These are phyloP conservation scores for Chaetomiaceae sp. DNA, from an alignment of 2,329 filamentous ascomycete species.

Conservation along the genomic window DNA sequence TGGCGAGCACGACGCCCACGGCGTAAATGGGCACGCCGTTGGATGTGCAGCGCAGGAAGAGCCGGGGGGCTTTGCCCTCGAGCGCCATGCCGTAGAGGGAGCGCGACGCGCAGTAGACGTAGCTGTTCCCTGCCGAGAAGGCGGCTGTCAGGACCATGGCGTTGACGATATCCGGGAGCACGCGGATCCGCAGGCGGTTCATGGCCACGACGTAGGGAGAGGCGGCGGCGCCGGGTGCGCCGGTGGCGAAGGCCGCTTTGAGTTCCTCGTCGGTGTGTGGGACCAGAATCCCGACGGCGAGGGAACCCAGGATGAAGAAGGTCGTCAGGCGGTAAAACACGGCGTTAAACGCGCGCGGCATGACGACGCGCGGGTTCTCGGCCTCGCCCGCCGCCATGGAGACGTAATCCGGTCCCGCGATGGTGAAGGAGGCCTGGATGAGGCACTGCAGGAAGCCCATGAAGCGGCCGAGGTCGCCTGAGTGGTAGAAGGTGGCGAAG, in stretches of 20 bases:
- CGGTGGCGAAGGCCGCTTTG: constrained; percentile 46
- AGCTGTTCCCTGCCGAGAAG: constrained; percentile 43
- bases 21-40: constrained; percentile 43
- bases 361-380: constrained; percentile 58
- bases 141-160: constrained; percentile 37
- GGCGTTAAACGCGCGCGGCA: constrained; percentile 67
- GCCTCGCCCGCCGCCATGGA: constrained; percentile 54
- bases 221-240: constrained; percentile 45
- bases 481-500: constrained; percentile 62
- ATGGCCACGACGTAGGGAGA: constrained; percentile 46
- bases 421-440: constrained; percentile 65
- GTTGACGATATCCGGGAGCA: constrained; percentile 59
- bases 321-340: constrained; percentile 68
- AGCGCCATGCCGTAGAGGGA: constrained; percentile 48
- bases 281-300: constrained; percentile 57
- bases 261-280: constrained; percentile 54
- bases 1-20: constrained; percentile 32
- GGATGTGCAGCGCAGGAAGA: constrained; percentile 38
- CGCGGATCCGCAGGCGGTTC: constrained; percentile 38
- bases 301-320: constrained; percentile 66
- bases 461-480: constrained; percentile 64
- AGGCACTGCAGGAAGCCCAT: constrained; percentile 73
- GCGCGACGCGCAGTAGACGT: constrained; percentile 48
- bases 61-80: constrained; percentile 43
- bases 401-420: constrained; percentile 63